These are phyloP conservation scores for Cyclotella atomus DNA, from an alignment of 108 stramenopile genomes.

Conservation along the genomic window DNA sequence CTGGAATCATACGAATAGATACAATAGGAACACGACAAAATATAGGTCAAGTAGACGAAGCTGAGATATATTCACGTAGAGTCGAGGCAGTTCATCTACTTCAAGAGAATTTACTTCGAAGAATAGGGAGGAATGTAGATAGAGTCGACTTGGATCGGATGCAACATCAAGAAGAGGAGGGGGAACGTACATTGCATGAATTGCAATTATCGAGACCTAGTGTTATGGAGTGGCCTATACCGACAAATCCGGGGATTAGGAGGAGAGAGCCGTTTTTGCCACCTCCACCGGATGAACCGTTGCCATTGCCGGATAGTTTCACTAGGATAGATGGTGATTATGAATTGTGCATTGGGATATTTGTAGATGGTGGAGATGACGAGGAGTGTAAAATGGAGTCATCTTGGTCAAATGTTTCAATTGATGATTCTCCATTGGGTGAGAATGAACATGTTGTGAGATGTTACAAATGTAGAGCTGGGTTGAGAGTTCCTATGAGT, in stretches of 20 bases:
- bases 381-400: slow-evolving; percentile 7
- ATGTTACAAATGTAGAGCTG: slow-evolving; percentile 32
- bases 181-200: slow-evolving; percentile 6
- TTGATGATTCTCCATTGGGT: slow-evolving; percentile 20
- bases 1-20: slow-evolving; percentile 11
- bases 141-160: slow-evolving; percentile 17
- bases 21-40: neutral
- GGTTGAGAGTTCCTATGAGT: slow-evolving; percentile 25
- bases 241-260: neutral
- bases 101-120: slow-evolving; percentile 11
- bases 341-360: slow-evolving; percentile 15
- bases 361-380: slow-evolving; percentile 24
- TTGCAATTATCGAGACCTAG: slow-evolving; percentile 6
- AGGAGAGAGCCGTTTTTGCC: slow-evolving; percentile 20
- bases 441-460: slow-evolving; percentile 26
- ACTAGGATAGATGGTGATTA: neutral
- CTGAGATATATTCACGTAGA: slow-evolving; percentile 7
- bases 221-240: slow-evolving; percentile 28
- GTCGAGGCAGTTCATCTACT: slow-evolving; percentile 20
- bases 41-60: slow-evolving; percentile 3
- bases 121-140: slow-evolving; percentile 12
- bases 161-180: slow-evolving; percentile 20
- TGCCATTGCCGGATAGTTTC: slow-evolving; percentile 32
- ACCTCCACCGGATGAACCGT: neutral
- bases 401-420: neutral